Conservation (phyloP, 148 eudicot species). For the Persicaria tinctoria region DNA sequence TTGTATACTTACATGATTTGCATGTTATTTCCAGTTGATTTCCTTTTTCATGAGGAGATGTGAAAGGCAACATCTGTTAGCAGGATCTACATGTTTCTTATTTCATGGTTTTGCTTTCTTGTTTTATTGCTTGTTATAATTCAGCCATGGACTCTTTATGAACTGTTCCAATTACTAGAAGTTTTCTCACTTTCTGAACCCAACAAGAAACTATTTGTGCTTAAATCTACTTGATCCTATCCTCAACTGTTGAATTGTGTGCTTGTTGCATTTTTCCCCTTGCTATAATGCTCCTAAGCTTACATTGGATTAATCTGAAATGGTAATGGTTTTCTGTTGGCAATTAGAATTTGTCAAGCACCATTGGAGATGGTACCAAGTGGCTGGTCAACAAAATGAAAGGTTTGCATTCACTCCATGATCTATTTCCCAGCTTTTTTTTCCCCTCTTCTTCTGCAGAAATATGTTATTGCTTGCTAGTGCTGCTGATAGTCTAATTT, state of each 20-base stretch:
- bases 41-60: not conserved
- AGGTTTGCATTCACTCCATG: constrained; percentile 52
- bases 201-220: not conserved
- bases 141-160: not conserved
- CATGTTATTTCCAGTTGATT: not conserved
- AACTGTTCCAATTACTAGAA: not conserved
- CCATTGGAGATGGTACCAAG: constrained; percentile 71
- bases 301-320: not conserved
- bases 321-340: constrained; percentile 14
- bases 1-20: not conserved
- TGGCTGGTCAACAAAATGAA: constrained; percentile 81
- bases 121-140: not conserved
- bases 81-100: not conserved
- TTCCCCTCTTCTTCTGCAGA: not conserved
- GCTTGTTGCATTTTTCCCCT: not conserved
- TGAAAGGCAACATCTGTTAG: not conserved
- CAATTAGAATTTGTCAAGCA: constrained; percentile 56
- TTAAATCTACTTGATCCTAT: not conserved
- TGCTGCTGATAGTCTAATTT: not conserved
- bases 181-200: too few species aligned
- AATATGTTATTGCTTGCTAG: not conserved
- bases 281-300: not conserved
- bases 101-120: not conserved
- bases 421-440: not conserved
- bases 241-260: not conserved